A percentile compares a stretch with the other conserved stretches of the same genome.
phyloP scores from a whole-genome alignment of 768 basidiomycete species.

The Glaciozyma antarctica region DNA sequence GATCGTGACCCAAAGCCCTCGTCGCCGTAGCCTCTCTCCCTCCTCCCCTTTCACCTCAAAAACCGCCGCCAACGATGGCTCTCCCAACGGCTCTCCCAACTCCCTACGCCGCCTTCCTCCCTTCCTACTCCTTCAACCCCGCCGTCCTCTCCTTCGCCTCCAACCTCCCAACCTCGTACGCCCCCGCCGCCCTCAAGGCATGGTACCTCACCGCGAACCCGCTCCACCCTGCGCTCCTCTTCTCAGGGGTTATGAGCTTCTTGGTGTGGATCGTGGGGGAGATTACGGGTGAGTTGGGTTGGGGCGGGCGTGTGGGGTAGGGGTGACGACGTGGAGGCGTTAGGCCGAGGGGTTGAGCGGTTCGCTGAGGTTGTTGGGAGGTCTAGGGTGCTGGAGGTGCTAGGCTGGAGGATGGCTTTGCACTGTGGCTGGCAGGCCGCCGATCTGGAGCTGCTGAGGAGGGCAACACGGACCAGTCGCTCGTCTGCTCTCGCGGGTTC shows the following conservation, averaged over 20 bases:
- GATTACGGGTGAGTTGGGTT: conserved; percentile 22
- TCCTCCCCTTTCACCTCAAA: no score
- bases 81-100: not conserved
- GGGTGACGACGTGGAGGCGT: not conserved
- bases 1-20: no score
- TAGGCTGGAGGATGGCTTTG: not conserved
- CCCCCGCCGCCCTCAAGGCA: not conserved
- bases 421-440: not conserved
- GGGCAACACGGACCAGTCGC: not conserved
- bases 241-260: not conserved
- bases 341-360: not conserved
- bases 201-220: conserved; percentile 16
- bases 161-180: not conserved
- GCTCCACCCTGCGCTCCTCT: conserved; percentile 23
- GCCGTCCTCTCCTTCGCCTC: not conserved
- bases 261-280: conserved; percentile 20
- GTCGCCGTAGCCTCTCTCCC: no score
- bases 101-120: not conserved
- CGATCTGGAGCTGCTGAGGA: not conserved
- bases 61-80: no score
- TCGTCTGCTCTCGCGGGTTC: not conserved
- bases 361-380: not conserved
- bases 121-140: not conserved
- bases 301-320: not conserved
- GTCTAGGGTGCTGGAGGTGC: not conserved